Percentiles rank a stretch among this genome's conserved stretches.
Evolutionary conservation across 208 protist genomes (phyloP).

Genomic region (Acanthamoeba culbertsoni): DNA sequence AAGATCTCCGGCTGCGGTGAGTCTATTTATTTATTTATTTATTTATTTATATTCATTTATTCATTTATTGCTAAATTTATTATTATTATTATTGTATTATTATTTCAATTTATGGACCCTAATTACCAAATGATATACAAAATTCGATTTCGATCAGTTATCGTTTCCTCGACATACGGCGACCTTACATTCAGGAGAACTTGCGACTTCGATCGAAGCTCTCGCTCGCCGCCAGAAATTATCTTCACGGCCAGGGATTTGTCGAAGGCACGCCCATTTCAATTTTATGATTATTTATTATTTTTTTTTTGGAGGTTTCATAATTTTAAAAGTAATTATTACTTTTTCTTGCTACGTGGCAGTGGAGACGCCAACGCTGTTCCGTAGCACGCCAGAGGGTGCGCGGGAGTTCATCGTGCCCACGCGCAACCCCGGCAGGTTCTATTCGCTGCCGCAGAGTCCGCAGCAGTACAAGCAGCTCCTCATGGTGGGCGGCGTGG

Average conservation of each 20-base stretch:
- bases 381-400: constrained; percentile 84
- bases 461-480: constrained; percentile 89
- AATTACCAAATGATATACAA: constrained; percentile 54
- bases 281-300: background rate
- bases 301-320: background rate
- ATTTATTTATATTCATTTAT: background rate
- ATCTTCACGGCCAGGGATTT: constrained; percentile 38
- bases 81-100: background rate
- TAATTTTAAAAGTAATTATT: background rate
- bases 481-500: constrained; percentile 85
- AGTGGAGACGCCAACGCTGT: constrained; percentile 85
- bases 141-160: constrained; percentile 65
- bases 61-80: background rate
- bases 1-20: background rate
- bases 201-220: constrained; percentile 67
- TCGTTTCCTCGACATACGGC: constrained; percentile 77
- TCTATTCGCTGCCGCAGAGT: constrained; percentile 83
- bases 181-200: constrained; percentile 69
- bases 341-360: constrained; percentile 74
- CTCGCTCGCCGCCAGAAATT: constrained; percentile 43
- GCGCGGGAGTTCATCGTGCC: constrained; percentile 87
- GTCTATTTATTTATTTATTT: background rate
- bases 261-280: background rate
- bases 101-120: background rate
- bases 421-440: constrained; percentile 70